These are phyloP conservation scores for Helenozyma rhizophorensis DNA, from an alignment of 805 yeast genomes.

Conservation along the genomic window DNA sequence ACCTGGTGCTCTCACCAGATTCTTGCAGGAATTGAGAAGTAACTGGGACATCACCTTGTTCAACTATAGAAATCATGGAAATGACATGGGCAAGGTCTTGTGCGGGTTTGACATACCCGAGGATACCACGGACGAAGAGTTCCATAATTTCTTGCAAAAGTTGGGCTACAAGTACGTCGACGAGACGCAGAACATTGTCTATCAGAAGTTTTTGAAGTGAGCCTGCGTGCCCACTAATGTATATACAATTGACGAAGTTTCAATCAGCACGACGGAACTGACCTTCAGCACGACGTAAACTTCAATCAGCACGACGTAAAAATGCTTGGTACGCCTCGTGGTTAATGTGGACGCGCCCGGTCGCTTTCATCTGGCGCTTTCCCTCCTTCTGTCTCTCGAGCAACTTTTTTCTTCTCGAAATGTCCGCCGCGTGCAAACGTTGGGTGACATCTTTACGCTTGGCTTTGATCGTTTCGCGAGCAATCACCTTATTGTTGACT, in stretches of 20 bases:
- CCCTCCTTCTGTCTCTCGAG: slow-evolving; percentile 91
- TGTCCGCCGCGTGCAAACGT: slow-evolving; percentile 88
- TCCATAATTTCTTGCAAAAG: slow-evolving; percentile 62
- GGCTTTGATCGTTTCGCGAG: slow-evolving; percentile 92
- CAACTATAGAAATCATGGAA: slow-evolving; percentile 96
- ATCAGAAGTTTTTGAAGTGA: slow-evolving; percentile 61
- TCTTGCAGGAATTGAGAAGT: slow-evolving; percentile 63
- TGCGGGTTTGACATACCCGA: slow-evolving; percentile 88
- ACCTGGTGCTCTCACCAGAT: slow-evolving; percentile 88
- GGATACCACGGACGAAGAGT: slow-evolving; percentile 52
- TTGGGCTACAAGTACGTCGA: slow-evolving; percentile 75
- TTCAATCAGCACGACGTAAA: slow-evolving; percentile 37
- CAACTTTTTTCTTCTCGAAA: slow-evolving; percentile 83
- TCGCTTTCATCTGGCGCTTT: slow-evolving; percentile 73
- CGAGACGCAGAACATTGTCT: slow-evolving; percentile 84
- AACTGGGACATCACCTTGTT: slow-evolving; percentile 92
- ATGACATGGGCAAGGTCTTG: slow-evolving; percentile 87
- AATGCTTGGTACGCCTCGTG: slow-evolving; percentile 90
- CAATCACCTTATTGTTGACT: slow-evolving; percentile 73
- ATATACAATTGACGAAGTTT: not conserved
- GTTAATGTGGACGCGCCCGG: slow-evolving; percentile 74
- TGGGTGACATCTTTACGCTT: slow-evolving; percentile 93
- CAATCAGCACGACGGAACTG: too few relatives aligned
- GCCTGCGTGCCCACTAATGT: not conserved
- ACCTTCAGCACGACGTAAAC: not conserved